These are phyloP conservation scores for Calocybe cyanea DNA, from an alignment of 768 basidiomycete genomes.

Conservation along the genomic window DNA sequence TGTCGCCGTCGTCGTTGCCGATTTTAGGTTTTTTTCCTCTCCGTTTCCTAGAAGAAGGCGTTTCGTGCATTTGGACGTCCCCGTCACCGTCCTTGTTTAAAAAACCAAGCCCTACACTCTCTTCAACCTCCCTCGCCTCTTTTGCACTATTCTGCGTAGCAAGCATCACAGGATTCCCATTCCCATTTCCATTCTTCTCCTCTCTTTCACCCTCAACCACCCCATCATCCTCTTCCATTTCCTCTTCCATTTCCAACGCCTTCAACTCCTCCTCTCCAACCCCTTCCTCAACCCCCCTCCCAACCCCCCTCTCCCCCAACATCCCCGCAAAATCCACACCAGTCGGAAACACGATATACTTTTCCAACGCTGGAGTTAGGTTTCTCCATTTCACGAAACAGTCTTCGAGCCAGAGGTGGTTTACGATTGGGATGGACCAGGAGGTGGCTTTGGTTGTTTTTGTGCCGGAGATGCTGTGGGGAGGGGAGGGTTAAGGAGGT, in stretches of 20 bases:
- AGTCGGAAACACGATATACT: slow-evolving; percentile 66
- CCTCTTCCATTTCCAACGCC: slow-evolving; percentile 20
- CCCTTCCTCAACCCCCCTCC: slow-evolving; percentile 23
- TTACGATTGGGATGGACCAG: slow-evolving; percentile 86
- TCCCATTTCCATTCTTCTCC: slow-evolving; percentile 6
- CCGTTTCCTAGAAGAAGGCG: too few relatives aligned
- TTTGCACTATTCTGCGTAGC: slow-evolving; percentile 28
- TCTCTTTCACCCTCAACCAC: slow-evolving; percentile 6
- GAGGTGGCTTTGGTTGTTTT: slow-evolving; percentile 72
- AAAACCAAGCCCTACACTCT: slow-evolving; percentile 13
- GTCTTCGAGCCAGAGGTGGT: slow-evolving; percentile 90
- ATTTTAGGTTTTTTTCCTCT: neutral
- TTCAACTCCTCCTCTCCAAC: slow-evolving; percentile 23
- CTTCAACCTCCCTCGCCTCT: slow-evolving; percentile 26
- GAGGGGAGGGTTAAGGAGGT: neutral
- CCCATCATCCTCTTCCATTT: slow-evolving; percentile 15
- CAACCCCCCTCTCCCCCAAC: slow-evolving; percentile 40
- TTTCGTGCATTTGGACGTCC: slow-evolving; percentile 4
- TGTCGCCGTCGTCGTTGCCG: slow-evolving; percentile 7
- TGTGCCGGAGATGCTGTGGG: slow-evolving; percentile 35
- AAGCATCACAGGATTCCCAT: slow-evolving; percentile 16
- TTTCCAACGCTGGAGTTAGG: slow-evolving; percentile 58
- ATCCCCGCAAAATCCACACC: slow-evolving; percentile 59
- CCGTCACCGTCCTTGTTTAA: slow-evolving; percentile 9
- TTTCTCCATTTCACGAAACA: slow-evolving; percentile 80